Percentiles rank a stretch among this genome's conserved stretches.
Evolutionary conservation across 2,329 filamentous ascomycete genomes (phyloP).

Genomic region (Helotiales sp.): DNA sequence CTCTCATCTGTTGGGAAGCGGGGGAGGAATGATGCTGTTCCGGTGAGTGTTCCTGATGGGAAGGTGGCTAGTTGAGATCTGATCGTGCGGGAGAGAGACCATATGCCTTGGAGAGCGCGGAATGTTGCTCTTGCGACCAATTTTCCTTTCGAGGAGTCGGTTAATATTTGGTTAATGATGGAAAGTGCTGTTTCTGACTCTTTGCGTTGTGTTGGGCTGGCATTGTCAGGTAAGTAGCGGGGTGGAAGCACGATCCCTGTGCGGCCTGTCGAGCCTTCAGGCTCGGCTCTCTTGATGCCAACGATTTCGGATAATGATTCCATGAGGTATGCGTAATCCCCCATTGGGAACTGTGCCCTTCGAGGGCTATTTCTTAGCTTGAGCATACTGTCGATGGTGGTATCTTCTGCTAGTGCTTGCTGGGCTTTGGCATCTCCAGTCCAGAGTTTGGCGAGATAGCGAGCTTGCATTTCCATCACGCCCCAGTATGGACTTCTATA

Average conservation of each 20-base stretch:
- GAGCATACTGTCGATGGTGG: slow-evolving; percentile 28
- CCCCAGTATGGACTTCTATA: slow-evolving; percentile 86
- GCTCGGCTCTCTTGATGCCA: slow-evolving; percentile 42
- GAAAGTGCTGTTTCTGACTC: slow-evolving; percentile 46
- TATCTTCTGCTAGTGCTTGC: slow-evolving; percentile 29
- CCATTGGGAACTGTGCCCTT: slow-evolving; percentile 76
- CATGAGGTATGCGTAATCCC: slow-evolving; percentile 76
- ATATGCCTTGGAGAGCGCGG: slow-evolving; percentile 67
- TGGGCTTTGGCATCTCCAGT: slow-evolving; percentile 26
- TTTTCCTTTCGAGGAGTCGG: slow-evolving; percentile 28
- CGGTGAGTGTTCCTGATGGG: slow-evolving; percentile 64
- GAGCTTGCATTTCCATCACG: slow-evolving; percentile 83
- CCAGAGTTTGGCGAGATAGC: slow-evolving; percentile 66
- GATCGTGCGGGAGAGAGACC: slow-evolving; percentile 62
- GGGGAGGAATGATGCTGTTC: slow-evolving; percentile 64
- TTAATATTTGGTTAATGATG: slow-evolving; percentile 19
- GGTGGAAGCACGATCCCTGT: slow-evolving; percentile 42
- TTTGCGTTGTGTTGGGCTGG: slow-evolving; percentile 42
- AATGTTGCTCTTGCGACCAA: slow-evolving; percentile 70
- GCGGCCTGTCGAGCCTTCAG: slow-evolving; percentile 36
- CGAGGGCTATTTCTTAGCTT: slow-evolving; percentile 32
- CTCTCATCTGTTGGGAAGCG: slow-evolving; percentile 53
- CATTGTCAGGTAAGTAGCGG: slow-evolving; percentile 46
- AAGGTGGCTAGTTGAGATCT: slow-evolving; percentile 54
- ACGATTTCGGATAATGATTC: slow-evolving; percentile 66